Percentiles rank a stretch among this genome's conserved stretches.
Evolutionary conservation across 768 basidiomycete species (phyloP).

Genomic region (Steccherinum ochraceum): DNA sequence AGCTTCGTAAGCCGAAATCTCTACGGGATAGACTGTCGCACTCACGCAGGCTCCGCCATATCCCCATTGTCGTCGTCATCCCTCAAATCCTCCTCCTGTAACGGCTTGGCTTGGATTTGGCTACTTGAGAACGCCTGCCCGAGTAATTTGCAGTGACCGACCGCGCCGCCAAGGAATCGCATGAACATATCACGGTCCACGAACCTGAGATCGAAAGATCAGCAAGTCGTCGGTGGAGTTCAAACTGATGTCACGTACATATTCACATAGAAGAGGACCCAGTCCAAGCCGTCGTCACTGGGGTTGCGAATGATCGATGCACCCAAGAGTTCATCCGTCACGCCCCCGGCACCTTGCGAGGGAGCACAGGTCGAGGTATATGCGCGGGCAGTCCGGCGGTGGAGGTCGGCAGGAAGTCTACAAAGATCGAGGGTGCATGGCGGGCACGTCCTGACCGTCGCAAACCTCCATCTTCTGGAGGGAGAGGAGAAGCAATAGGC

Average conservation of each 20-base stretch:
- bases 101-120: background rate
- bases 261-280: slow-evolving; percentile 3
- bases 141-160: slow-evolving; percentile 2
- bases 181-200: slow-evolving; percentile 12
- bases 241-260: background rate
- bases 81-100: background rate
- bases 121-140: background rate
- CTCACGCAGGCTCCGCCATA: background rate
- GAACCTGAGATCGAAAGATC: slow-evolving; percentile 1
- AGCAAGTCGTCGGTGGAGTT: background rate
- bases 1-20: background rate
- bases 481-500: no score
- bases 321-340: background rate
- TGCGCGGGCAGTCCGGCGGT: no score
- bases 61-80: background rate
- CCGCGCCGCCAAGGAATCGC: slow-evolving; percentile 8
- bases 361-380: no score
- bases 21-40: background rate
- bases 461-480: no score
- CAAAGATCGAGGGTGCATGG: no score
- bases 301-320: background rate
- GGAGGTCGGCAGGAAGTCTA: no score
- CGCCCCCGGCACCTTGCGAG: no score
- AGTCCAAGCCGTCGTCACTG: background rate
- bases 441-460: no score